Evolutionary conservation across 2,329 filamentous ascomycete genomes (phyloP), one percentile per base, ranked within the genome.

Genomic region (Apiospora aurea): DNA sequence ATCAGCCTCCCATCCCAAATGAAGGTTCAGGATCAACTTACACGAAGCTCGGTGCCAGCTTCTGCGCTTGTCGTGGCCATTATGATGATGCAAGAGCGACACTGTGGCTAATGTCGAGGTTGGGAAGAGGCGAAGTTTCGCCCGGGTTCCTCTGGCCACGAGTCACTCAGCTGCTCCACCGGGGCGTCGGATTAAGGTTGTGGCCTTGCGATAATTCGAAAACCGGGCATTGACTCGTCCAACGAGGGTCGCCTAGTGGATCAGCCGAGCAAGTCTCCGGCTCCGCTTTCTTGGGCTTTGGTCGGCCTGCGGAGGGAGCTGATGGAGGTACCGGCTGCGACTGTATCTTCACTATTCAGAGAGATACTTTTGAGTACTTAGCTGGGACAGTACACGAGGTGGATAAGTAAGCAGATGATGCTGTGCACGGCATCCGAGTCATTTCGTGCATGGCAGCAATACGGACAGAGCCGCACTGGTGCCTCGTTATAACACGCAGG

Each of bases 171-270:
- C 57, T 64, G 18, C 57, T 64, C 57, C 57, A 34, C 57, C 21
- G 2, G 4, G 16, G 16, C 57, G 34, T 64, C 57, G 57, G 34
- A 64, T 64, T 64, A 64, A 64, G 57, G 57, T 64, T 64, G 21
- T 41, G 57, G 57, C 57, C 34, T 64, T 41, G 57, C 57, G 57
- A 64, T 41, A 8, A 24, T n/a, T 41, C 29, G 24, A 34, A 64
- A 38, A 64, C 18, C 29, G 29, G 34, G 18, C 29, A 21, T 34
- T 41, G 21, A 13, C 57, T 38, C 34, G 29, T 64, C 18, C 4
- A 41, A 8, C 57, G 41, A 41, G 29, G 34, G 10, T 41, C 21
- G 21, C 18, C 1, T 49, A n/a, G 49, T 51, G 49, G 49, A 26
- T 51, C 49, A 13, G n/a, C 49, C 49, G 49, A 10, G 1, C 2